Evolutionary conservation across 106 monocot genomes (phyloP).

Genomic region (Narthecium ossifragum): DNA sequence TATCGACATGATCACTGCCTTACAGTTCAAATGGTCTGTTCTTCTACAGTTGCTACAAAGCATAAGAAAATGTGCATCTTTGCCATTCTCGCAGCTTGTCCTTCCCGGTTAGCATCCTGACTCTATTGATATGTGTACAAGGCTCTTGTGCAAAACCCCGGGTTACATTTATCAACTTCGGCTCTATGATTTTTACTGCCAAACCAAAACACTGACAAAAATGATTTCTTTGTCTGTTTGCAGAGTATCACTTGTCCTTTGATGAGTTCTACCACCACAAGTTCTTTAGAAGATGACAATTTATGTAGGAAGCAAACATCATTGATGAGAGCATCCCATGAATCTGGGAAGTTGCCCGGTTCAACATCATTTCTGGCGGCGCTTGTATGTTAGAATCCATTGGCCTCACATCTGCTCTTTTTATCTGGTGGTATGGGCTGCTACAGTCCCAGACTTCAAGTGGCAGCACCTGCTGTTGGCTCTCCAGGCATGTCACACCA

Average conservation of each 20-base stretch:
- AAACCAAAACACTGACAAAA: not conserved
- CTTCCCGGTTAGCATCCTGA: slow-evolving; percentile 37
- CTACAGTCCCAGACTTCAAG: too few relatives aligned
- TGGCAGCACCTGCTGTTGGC: too few relatives aligned
- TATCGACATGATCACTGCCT: not conserved
- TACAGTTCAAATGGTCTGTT: not conserved
- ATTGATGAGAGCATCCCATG: too few relatives aligned
- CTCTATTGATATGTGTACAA: slow-evolving; percentile 41
- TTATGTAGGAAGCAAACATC: too few relatives aligned
- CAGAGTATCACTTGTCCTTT: slow-evolving; percentile 38
- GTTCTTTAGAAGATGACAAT: slow-evolving; percentile 19
- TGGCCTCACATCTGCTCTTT: too few relatives aligned
- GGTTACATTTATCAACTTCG: slow-evolving; percentile 14
- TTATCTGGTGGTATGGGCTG: too few relatives aligned
- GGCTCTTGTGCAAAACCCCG: slow-evolving; percentile 42
- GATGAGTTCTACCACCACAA: slow-evolving; percentile 42
- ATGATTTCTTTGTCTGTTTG: not conserved
- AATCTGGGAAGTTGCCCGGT: too few relatives aligned
- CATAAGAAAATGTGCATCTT: slow-evolving; percentile 26
- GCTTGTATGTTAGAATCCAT: too few relatives aligned
- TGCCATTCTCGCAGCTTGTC: slow-evolving; percentile 46
- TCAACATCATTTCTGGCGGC: too few relatives aligned
- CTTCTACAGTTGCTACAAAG: slow-evolving; percentile 31
- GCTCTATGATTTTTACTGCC: not conserved
- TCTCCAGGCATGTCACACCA: too few relatives aligned